Evolutionary conservation across 805 yeast genomes (phyloP).

Genomic region (Vanderwaltozyma tropicalis): DNA sequence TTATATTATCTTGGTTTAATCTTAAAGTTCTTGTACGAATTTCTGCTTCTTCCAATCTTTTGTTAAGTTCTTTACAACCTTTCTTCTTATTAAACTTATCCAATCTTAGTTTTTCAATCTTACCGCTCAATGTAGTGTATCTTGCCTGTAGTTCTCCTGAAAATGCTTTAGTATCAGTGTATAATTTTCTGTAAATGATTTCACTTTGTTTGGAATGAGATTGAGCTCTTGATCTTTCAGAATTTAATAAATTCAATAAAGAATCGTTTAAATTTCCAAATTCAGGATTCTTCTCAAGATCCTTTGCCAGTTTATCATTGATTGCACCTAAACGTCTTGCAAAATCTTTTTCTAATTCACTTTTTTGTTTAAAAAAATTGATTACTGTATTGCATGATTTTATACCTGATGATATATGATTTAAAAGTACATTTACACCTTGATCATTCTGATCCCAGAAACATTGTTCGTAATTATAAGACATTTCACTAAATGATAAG

Average conservation of each 20-base stretch:
- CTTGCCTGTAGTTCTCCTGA: constrained; percentile 19
- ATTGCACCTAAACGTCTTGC: constrained; percentile 27
- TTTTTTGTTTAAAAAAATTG: constrained; percentile 22
- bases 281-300: constrained; percentile 17
- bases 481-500: constrained; percentile 13
- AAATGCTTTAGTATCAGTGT: constrained; percentile 19
- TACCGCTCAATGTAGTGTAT: constrained; percentile 21
- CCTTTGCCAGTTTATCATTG: constrained; percentile 17
- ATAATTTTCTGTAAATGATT: constrained; percentile 16
- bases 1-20: constrained; percentile 22
- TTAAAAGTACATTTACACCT: constrained; percentile 22
- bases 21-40: constrained; percentile 20
- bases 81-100: constrained; percentile 23
- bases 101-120: constrained; percentile 21
- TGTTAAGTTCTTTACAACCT: constrained; percentile 20
- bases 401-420: constrained; percentile 23
- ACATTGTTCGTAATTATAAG: constrained; percentile 23
- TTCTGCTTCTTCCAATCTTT: constrained; percentile 19
- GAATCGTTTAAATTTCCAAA: constrained; percentile 20
- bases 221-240: constrained; percentile 22
- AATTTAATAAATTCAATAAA: constrained; percentile 9
- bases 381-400: constrained; percentile 18
- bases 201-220: constrained; percentile 26
- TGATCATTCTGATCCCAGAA: constrained; percentile 29
- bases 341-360: constrained; percentile 26